Conservation (phyloP, 768 basidiomycete genomes). For the Mycena kentingensis region DNA sequence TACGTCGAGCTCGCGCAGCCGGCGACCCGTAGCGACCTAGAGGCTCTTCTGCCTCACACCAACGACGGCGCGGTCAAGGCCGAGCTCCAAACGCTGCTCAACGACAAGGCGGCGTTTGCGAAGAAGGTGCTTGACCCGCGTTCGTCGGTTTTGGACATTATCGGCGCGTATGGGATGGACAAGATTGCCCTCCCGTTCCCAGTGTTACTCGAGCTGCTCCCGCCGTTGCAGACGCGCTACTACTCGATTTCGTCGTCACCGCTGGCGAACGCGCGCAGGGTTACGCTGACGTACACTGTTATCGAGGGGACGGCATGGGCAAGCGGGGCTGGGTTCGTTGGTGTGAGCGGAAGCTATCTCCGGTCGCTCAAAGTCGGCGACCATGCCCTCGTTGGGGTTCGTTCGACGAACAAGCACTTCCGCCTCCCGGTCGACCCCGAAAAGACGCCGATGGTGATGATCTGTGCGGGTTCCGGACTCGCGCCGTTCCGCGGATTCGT, state of each 20-base stretch:
- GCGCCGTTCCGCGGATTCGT: slow-evolving; percentile 53
- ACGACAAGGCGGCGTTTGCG: slow-evolving; percentile 27
- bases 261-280: slow-evolving; percentile 40
- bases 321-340: slow-evolving; percentile 37
- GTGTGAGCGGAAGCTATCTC: slow-evolving; percentile 48
- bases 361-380: slow-evolving; percentile 40
- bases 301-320: slow-evolving; percentile 39
- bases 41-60: slow-evolving; percentile 30
- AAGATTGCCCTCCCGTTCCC: slow-evolving; percentile 36
- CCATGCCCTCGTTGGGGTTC: slow-evolving; percentile 42
- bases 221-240: slow-evolving; percentile 47
- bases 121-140: slow-evolving; percentile 36
- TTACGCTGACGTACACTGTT: slow-evolving; percentile 46
- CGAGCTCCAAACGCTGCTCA: slow-evolving; percentile 29
- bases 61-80: slow-evolving; percentile 24
- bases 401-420: slow-evolving; percentile 41
- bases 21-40: slow-evolving; percentile 43
- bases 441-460: slow-evolving; percentile 30
- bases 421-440: slow-evolving; percentile 34
- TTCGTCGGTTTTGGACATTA: slow-evolving; percentile 43
- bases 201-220: slow-evolving; percentile 42
- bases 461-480: slow-evolving; percentile 49
- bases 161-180: slow-evolving; percentile 39
- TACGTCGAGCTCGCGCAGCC: slow-evolving; percentile 52
- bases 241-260: slow-evolving; percentile 54